Evolutionary conservation across 108 stramenopile genomes (phyloP), one percentile per base, ranked within the genome.

Genomic region (Poteriospumella lacustris): DNA sequence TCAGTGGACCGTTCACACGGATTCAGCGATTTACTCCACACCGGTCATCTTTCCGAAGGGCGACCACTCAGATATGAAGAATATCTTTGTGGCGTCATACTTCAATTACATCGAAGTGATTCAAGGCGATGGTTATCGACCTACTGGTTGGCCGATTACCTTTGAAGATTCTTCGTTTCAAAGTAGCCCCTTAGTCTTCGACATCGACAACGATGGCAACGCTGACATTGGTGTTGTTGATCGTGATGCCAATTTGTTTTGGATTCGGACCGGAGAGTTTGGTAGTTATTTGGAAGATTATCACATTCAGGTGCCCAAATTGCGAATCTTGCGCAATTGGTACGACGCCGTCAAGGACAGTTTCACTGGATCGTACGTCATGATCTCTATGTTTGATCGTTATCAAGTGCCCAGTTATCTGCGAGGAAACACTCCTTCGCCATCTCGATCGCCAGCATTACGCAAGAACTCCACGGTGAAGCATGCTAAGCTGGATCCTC

Each of bases 211-310:
- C 33, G 70, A 73, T 73, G 41, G 41, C 42, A 5, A 44, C 5
- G 36, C 5, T 73, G 70, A 73, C 36, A 73, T 73, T 73, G 70
- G 70, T 12, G 70, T 42, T 12, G 5, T 73, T 34, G 70, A 73
- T 56, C 9, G 24, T 15, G 36, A 73, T 73, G 70, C 40, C 31
- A 73, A 73, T 73, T 26, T 73, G 41, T 73, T 34, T 73, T 73
- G 5, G 5, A 73, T 73, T 34, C 70, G 70, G 5, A 19, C 36
- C 9, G 41, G 41, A 42, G 70, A 73, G 36, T 9, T 42, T 34
- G 41, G 70, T 12, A 26, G 36, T 9, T 73, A 73, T 73, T 24
- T 73, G 31, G 70, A 73, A 56, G 70, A 73, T 56, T 73, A 52
- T 42, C 70, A 73, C 36, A 56, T 73, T 73, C 12, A 9, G 5